Conservation (phyloP, 441 rosid genomes). For the Arabidopsis lyrata region DNA sequence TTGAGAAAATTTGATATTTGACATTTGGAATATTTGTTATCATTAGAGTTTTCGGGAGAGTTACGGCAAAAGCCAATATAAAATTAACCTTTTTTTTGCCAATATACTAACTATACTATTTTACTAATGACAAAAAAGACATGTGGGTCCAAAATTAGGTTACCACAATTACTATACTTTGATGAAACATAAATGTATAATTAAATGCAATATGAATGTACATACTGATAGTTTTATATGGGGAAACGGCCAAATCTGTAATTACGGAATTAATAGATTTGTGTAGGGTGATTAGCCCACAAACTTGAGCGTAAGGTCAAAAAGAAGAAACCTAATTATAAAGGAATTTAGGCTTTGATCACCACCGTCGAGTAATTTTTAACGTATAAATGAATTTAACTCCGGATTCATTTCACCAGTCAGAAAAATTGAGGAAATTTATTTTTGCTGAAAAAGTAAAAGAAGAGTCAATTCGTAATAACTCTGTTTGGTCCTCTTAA, state of each 20-base stretch:
- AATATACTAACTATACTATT: neutral
- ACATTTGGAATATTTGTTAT: neutral
- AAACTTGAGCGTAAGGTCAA: constrained; percentile 40
- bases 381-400: neutral
- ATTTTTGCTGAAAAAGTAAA: neutral
- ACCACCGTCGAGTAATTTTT: neutral
- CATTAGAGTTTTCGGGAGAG: neutral
- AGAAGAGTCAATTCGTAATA: no score
- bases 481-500: neutral
- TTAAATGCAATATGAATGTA: constrained; percentile 35
- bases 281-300: constrained; percentile 42
- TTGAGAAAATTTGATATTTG: neutral
- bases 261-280: constrained; percentile 25
- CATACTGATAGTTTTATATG: constrained; percentile 28
- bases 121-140: constrained; percentile 26
- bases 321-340: constrained; percentile 39
- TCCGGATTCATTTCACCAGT: neutral
- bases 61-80: neutral
- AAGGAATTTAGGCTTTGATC: neutral
- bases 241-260: constrained; percentile 37
- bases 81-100: neutral
- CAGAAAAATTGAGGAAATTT: no score
- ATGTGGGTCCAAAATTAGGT: constrained; percentile 42
- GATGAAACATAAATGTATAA: constrained; percentile 10
- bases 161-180: constrained; percentile 17